Evolutionary conservation across 2,329 filamentous ascomycete genomes (phyloP), one percentile per base, ranked within the genome.

Genomic region (Coniella lustricola): DNA sequence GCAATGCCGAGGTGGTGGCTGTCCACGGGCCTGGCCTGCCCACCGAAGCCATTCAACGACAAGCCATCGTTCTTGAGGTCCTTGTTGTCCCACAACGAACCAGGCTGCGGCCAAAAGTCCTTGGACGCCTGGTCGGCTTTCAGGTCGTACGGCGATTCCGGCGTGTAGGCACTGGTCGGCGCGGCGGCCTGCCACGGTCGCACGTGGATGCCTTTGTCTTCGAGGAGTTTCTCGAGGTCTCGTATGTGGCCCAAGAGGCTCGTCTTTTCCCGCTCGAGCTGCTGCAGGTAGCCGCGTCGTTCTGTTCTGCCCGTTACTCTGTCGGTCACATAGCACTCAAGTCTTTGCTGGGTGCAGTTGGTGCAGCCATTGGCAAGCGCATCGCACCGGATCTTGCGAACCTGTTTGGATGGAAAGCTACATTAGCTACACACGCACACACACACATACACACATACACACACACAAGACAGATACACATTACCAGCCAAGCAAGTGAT

Each of bases 361-460:
- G 86, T 87, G 68, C 89, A 95, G 54, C 87, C 89, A 56, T 87
- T 84, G 29, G 85, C 81, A 35, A 85, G 74, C 46, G 82, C 84
- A 70, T 94, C 89, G 73, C 89, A 94, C 62, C 87, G 81, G 59
- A 94, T 94, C 68, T 95, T 95, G 57, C 89, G 81, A 50, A 89
- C 75, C 85, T 88, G 60, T 50, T 52, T 22, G 49, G 10, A 5
- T 5, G 44, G 36, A 51, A 47, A 14, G 17, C 21, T 29, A 16
- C n/a, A 37, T 37, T 13, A 20, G 35, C 35, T 5, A 4, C 4
- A 37, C 4, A 37, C 35, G 12, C 25, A 29, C 25, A 29, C 25
- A 29, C 10, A 29, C 25, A 29, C 25, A 29, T 17, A 25, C 9
- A 14, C 13, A 29, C 25, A 29, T 10, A 29, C n/a, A 17, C 25